Percentiles rank a stretch among this genome's conserved stretches.
Evolutionary conservation across 108 stramenopile genomes (phyloP).

Genomic region (Craspedostauros australis): DNA sequence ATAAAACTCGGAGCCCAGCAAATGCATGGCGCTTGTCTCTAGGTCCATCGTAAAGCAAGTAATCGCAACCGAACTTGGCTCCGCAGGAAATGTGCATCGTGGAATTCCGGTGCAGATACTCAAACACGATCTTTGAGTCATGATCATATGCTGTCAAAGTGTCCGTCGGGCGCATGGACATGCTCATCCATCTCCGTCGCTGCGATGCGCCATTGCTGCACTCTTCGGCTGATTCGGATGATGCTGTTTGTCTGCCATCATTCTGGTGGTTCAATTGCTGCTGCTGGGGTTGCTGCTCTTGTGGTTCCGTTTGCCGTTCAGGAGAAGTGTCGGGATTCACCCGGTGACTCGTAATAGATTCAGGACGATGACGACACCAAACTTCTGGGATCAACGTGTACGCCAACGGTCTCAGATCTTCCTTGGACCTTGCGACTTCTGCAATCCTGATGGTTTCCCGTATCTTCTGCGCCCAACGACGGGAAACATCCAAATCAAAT

Average conservation of each 20-base stretch:
- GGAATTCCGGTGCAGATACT: constrained; percentile 43
- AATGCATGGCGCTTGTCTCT: constrained; percentile 79
- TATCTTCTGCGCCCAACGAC: too few relatives aligned
- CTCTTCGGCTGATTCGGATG: too few relatives aligned
- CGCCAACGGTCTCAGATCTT: constrained; percentile 55
- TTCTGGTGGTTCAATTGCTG: too few relatives aligned
- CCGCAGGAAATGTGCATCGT: constrained; percentile 68
- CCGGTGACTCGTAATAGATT: too few relatives aligned
- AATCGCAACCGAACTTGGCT: constrained; percentile 82
- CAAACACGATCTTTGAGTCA: constrained; percentile 28
- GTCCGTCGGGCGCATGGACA: constrained; percentile 11
- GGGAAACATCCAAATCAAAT: too few relatives aligned
- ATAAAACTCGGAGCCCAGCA: constrained; percentile 72
- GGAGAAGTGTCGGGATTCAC: too few relatives aligned
- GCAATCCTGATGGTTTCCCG: too few relatives aligned
- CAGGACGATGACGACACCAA: constrained; percentile 46
- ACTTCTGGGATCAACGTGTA: constrained; percentile 50
- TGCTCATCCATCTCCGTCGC: not conserved
- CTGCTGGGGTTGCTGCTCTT: too few relatives aligned
- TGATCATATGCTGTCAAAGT: constrained; percentile 13
- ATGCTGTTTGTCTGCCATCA: too few relatives aligned
- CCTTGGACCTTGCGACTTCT: too few relatives aligned
- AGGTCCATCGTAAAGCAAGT: constrained; percentile 74
- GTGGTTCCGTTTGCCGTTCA: too few relatives aligned
- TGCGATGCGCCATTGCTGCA: too few relatives aligned